These are phyloP conservation scores for Fusarium newnesense DNA, from an alignment of 2,329 filamentous ascomycete species.

Conservation along the genomic window DNA sequence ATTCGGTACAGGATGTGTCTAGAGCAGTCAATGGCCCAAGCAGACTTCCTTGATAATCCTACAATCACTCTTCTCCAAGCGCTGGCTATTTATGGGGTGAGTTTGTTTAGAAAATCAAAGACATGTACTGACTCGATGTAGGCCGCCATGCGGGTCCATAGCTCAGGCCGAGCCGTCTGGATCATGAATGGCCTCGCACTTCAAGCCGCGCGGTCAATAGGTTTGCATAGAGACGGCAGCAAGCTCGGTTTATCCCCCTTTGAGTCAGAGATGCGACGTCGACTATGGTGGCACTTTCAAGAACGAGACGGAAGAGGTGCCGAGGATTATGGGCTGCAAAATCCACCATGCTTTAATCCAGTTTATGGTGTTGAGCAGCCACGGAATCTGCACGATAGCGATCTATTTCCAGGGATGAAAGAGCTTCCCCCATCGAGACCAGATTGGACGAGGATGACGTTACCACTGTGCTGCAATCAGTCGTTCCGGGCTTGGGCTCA, in stretches of 20 bases:
- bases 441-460: slow-evolving; percentile 68
- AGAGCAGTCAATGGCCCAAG: slow-evolving; percentile 52
- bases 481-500: slow-evolving; percentile 49
- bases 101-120: neutral
- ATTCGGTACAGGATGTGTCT: slow-evolving; percentile 47
- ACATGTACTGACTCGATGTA: slow-evolving; percentile 3
- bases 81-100: slow-evolving; percentile 52
- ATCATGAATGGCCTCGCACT: slow-evolving; percentile 57
- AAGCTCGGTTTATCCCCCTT: slow-evolving; percentile 60
- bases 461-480: slow-evolving; percentile 64
- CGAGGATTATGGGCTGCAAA: slow-evolving; percentile 64
- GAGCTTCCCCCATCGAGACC: slow-evolving; percentile 57
- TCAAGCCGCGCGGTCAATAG: slow-evolving; percentile 60
- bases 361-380: slow-evolving; percentile 60
- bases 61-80: slow-evolving; percentile 51
- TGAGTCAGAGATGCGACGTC: slow-evolving; percentile 65
- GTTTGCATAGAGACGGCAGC: slow-evolving; percentile 63
- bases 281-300: slow-evolving; percentile 65
- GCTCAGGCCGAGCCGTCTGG: slow-evolving; percentile 51
- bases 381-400: slow-evolving; percentile 65
- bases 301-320: slow-evolving; percentile 61
- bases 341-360: slow-evolving; percentile 1
- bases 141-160: slow-evolving; percentile 47
- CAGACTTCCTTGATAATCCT: slow-evolving; percentile 54
- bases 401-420: slow-evolving; percentile 60